Evolutionary conservation across 352 stramenopile genomes (phyloP).

Genomic region (Globisporangium carolinianum): DNA sequence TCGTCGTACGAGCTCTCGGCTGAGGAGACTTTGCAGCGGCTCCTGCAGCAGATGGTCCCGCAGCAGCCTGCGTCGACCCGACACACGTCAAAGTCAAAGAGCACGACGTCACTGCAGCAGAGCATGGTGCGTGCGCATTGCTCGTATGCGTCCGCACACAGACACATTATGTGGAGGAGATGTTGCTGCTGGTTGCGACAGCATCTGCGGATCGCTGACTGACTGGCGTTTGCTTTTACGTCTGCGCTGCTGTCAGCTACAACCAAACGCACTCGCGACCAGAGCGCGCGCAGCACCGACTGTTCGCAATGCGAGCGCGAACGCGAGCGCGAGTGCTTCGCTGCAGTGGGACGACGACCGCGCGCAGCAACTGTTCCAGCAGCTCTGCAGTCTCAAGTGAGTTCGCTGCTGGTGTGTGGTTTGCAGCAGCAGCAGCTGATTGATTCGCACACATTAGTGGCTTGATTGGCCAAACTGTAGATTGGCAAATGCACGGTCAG

Average conservation of each 20-base stretch:
- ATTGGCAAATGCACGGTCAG: no score
- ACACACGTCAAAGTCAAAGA: not conserved
- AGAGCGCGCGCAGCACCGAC: not conserved
- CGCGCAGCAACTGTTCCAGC: constrained; percentile 52
- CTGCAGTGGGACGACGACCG: constrained; percentile 51
- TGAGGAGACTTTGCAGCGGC: constrained; percentile 44
- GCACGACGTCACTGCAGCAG: not conserved
- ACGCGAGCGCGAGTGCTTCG: not conserved
- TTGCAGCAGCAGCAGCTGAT: no score
- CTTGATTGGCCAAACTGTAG: no score
- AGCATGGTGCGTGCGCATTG: no score
- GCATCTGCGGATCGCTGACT: no score
- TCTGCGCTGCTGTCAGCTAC: not conserved
- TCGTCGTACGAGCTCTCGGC: constrained; percentile 12
- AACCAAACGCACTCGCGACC: not conserved
- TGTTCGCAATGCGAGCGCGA: not conserved
- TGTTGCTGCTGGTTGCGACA: no score
- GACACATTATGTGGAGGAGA: no score
- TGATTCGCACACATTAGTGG: no score
- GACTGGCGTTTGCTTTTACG: no score
- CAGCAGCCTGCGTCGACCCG: not conserved
- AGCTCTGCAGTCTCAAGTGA: constrained; percentile 39
- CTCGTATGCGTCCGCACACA: no score
- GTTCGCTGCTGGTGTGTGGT: no score
- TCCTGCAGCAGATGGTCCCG: constrained; percentile 42